Conservation (phyloP, 768 basidiomycete species). For the Suillus fuscotomentosus region DNA sequence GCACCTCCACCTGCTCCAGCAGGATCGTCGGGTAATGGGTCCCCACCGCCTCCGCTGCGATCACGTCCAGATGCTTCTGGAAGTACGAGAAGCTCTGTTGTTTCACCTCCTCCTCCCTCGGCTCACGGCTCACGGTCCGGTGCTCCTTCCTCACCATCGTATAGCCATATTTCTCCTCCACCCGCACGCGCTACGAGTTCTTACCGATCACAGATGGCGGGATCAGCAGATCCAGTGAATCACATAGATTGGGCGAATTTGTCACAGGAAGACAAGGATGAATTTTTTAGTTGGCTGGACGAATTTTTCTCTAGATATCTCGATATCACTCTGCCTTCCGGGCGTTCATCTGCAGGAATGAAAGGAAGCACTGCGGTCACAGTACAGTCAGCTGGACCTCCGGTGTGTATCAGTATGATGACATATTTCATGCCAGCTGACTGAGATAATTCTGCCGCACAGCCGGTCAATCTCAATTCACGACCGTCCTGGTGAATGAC, state of each 20-base stretch:
- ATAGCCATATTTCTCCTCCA: slow-evolving; percentile 23
- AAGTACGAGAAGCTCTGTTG: slow-evolving; percentile 15
- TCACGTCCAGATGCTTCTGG: slow-evolving; percentile 12
- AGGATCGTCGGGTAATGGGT: slow-evolving; percentile 11
- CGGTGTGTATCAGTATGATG: slow-evolving; percentile 18
- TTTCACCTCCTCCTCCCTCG: slow-evolving; percentile 18
- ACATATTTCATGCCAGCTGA: neutral
- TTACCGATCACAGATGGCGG: slow-evolving; percentile 16
- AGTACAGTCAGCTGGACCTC: slow-evolving; percentile 3
- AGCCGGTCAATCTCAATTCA: slow-evolving; percentile 2
- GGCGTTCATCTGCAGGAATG: neutral
- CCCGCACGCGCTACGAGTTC: slow-evolving; percentile 27
- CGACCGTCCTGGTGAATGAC: neutral
- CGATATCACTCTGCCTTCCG: slow-evolving; percentile 22
- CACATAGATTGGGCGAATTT: slow-evolving; percentile 71
- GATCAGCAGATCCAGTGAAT: slow-evolving; percentile 4
- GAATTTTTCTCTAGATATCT: slow-evolving; percentile 66
- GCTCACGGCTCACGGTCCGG: slow-evolving; percentile 14
- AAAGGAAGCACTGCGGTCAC: neutral
- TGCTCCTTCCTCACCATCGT: slow-evolving; percentile 11
- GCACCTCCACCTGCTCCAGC: slow-evolving; percentile 37
- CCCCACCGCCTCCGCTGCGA: slow-evolving; percentile 35
- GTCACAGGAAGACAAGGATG: slow-evolving; percentile 62
- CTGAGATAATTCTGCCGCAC: neutral
- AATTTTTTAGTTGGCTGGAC: slow-evolving; percentile 78